Percentiles rank a stretch among this genome's conserved stretches.
phyloP scores from a whole-genome alignment of 495 filamentous ascomycete species.

The Lichina pygmaea region DNA sequence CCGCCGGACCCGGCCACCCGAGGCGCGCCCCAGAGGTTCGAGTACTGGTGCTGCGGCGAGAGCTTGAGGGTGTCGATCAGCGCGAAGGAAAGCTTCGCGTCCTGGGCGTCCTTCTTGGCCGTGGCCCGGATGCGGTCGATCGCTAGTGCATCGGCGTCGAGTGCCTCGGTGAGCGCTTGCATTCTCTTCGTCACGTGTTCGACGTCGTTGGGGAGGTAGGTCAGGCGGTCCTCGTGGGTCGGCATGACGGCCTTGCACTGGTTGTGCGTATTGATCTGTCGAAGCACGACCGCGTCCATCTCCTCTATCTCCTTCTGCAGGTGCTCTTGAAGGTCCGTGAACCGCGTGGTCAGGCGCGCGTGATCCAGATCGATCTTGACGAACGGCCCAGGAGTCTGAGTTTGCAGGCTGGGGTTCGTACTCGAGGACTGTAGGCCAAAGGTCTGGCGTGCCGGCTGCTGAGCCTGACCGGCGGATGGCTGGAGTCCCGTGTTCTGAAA shows the following conservation, averaged over 20 bases:
- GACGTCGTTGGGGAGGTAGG: conserved; percentile 44
- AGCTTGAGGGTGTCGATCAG: conserved; percentile 51
- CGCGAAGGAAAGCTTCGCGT: conserved; percentile 48
- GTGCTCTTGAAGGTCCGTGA: conserved; percentile 60
- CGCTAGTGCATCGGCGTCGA: conserved; percentile 44
- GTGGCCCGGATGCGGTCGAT: conserved; percentile 37
- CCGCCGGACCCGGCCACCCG: conserved; percentile 1
- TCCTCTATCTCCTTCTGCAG: conserved; percentile 49
- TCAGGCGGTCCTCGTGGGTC: conserved; percentile 32
- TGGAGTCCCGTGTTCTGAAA: too few species aligned
- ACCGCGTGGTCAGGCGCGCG: conserved; percentile 64
- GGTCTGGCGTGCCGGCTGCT: conserved; percentile 3
- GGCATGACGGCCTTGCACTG: conserved; percentile 34
- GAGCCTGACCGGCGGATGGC: conserved; percentile 6
- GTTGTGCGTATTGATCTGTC: conserved; percentile 31
- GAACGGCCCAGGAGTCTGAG: conserved; percentile 23
- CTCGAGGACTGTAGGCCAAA: conserved; percentile 10
- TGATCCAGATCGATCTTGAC: conserved; percentile 53
- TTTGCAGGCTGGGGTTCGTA: background rate
- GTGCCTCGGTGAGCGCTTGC: conserved; percentile 41
- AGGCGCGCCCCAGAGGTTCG: conserved; percentile 24
- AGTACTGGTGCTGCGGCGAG: conserved; percentile 42
- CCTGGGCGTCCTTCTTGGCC: conserved; percentile 36
- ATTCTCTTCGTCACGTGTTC: conserved; percentile 44
- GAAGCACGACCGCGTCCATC: conserved; percentile 47